phyloP scores from a whole-genome alignment of 1,139 yeast genomes.

The Blastobotrys petasosporus region DNA sequence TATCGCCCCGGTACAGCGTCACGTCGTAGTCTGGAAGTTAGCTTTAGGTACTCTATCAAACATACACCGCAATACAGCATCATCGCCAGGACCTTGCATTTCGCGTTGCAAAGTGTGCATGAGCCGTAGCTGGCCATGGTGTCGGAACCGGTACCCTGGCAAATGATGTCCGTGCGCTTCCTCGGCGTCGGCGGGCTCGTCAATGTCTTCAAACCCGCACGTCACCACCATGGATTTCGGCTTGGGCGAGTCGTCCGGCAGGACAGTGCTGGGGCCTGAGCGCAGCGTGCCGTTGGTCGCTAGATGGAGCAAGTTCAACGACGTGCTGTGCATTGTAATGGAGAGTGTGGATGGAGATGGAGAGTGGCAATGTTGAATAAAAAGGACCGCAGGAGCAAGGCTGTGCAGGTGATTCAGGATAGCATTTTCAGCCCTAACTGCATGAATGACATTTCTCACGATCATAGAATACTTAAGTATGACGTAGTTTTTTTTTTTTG shows the following conservation, averaged over 20 bases:
- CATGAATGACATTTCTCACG: no score
- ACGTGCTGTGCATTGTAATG: no score
- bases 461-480: no score
- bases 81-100: conserved; percentile 13
- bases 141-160: conserved; percentile 10
- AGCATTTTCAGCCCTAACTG: no score
- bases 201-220: conserved; percentile 22
- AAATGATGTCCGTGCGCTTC: conserved; percentile 3
- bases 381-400: no score
- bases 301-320: no score
- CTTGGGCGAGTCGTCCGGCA: background rate
- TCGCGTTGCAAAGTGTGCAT: conserved; percentile 5
- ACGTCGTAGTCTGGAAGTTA: conserved; percentile 34
- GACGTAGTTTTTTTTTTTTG: no score
- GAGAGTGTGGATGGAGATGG: no score
- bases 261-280: no score
- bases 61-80: conserved; percentile 19
- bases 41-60: background rate
- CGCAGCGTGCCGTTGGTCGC: no score
- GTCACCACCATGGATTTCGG: conserved; percentile 10
- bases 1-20: conserved; percentile 43
- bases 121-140: conserved; percentile 10
- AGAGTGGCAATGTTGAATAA: no score
- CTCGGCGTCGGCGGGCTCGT: conserved; percentile 4
- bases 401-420: no score